Evolutionary conservation across 2,329 filamentous ascomycete species (phyloP), one percentile per base, ranked within the genome.

Genomic region (Aspergillus costaricaensis): DNA sequence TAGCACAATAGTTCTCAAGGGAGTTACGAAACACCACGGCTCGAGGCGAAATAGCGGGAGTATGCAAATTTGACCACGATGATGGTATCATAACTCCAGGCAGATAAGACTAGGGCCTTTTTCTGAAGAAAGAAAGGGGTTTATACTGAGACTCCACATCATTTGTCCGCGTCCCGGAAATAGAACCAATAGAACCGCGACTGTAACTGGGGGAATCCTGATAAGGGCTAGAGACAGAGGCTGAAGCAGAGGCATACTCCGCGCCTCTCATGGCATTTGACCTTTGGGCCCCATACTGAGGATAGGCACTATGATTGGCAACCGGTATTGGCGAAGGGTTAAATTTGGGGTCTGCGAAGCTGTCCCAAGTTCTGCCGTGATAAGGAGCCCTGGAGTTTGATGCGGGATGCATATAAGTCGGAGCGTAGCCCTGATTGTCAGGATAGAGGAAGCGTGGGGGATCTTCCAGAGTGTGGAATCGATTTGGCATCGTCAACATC

Each of bases 81-180:
- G 10, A 25, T 23, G 25, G 17, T 14, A 50, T 50, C n/a, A 50
- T 27, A 32, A 27, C 25, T 30, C 25, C 47, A 32, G 25, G 10
- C 47, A 50, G 25, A 36, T 57, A 30, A 9, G 6, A 44, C 17
- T 30, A 32, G 43, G 47, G 39, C 23, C 49, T 32, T 44, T 19
- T 36, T 54, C 9, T 32, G 48, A 52, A 15, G 8, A 17, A 59
- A 63, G 48, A 55, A 60, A 63, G 62, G 55, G 64, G 52, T 32
- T 52, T 25, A 72, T 74, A 74, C 72, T 72, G 70, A 60, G 72
- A 74, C 51, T 74, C 72, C 65, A 70, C 57, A 60, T 74, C 72
- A 62, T 67, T 68, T 53, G 67, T 59, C 57, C 68, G 67, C 56
- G 64, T 62, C 25, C 43, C 60, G 58, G 69, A 44, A 9, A 44